Evolutionary conservation across 2,329 filamentous ascomycete genomes (phyloP), one percentile per base, ranked within the genome.

Genomic region (Laburnicola sp.): DNA sequence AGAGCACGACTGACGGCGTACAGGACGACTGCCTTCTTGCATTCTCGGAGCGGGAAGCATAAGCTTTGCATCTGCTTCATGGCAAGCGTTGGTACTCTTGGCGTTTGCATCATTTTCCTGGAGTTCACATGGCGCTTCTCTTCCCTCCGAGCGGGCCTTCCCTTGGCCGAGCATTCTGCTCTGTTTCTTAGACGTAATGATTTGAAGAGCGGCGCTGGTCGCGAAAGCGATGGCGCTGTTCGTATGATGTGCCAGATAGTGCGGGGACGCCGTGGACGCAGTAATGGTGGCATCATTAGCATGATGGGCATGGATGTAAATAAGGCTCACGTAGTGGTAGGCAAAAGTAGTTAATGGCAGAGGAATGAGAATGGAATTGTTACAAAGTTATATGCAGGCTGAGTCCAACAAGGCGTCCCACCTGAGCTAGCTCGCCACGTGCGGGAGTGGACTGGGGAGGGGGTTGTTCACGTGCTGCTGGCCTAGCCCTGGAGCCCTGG

Each of bases 11-110:
- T 70, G 54, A 69, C 50, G 6, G 6, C 1, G 3, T 8, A 3
- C 58, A 93, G 89, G 90, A 95, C 70, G 87, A 94, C 71, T 94
- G 89, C 76, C 86, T 88, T 49, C 81, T 94, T 64, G 86, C 86
- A 2, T 92, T 94, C 70, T 81, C 75, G 45, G 59, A 72, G 44
- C 64, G 68, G 52, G 55, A 55, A 42, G 58, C 57, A 50, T 69
- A 65, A 42, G 48, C n/a, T 32, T n/a, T 50, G 27, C 34, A 52
- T 50, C 40, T 45, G 57, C 36, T 45, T 55, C 50, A 58, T 58
- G 53, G 54, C 48, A 53, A 57, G 56, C 54, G 53, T 60, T 56
- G 62, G 58, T 59, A 58, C 57, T 59, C 54, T 51, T 56, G 58
- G 60, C 62, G 61, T 65, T 59, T 59, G 60, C 60, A 61, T 65